These are phyloP conservation scores for Calocybe gambosa DNA, from an alignment of 1,284 basidiomycete species.

Conservation along the genomic window DNA sequence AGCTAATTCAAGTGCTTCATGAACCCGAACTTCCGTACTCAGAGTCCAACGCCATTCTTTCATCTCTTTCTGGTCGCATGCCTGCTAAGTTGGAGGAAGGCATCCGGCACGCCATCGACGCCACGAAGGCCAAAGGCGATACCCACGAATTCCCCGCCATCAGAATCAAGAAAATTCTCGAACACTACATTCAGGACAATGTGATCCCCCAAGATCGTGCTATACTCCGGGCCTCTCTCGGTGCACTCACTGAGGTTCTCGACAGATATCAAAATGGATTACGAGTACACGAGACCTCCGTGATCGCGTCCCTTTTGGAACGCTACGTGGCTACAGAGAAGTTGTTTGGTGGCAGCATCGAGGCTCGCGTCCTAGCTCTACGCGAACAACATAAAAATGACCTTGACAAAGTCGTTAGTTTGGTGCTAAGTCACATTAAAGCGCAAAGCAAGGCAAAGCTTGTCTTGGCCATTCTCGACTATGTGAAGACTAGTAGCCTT, in stretches of 20 bases:
- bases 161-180: constrained; percentile 79
- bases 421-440: constrained; percentile 95
- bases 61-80: constrained; percentile 90
- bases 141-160: constrained; percentile 81
- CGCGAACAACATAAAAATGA: constrained; percentile 91
- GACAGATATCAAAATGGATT: constrained; percentile 81
- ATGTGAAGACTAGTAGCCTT: constrained; percentile 74
- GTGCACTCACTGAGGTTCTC: constrained; percentile 70
- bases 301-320: constrained; percentile 66
- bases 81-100: constrained; percentile 88
- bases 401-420: constrained; percentile 81
- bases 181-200: constrained; percentile 80
- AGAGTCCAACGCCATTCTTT: constrained; percentile 80
- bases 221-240: constrained; percentile 71
- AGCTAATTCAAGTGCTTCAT: constrained; percentile 73
- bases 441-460: constrained; percentile 91
- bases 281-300: constrained; percentile 82
- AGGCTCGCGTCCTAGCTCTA: constrained; percentile 86
- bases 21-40: constrained; percentile 89
- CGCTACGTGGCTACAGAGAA: constrained; percentile 85
- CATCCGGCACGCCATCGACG: constrained; percentile 77
- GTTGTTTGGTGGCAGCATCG: constrained; percentile 88
- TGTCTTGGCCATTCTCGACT: constrained; percentile 80
- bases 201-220: constrained; percentile 74
- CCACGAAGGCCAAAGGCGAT: constrained; percentile 63